Evolutionary conservation across 2,329 filamentous ascomycete species (phyloP).

Genomic region (Eutypella sp.): DNA sequence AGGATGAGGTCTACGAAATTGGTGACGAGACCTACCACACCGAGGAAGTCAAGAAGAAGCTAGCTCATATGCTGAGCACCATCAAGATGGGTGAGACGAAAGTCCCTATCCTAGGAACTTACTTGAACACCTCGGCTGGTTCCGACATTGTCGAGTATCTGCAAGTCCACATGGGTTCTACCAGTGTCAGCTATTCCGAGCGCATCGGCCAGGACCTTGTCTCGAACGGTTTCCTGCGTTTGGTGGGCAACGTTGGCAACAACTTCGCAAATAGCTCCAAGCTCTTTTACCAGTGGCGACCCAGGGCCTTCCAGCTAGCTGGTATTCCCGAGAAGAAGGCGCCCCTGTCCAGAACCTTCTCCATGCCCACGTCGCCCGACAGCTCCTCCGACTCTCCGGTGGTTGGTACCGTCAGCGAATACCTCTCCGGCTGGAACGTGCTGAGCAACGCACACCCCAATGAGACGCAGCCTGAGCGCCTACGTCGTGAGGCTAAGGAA

Average conservation of each 20-base stretch:
- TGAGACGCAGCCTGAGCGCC: slow-evolving; percentile 80
- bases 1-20: slow-evolving; percentile 77
- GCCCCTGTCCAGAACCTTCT: slow-evolving; percentile 67
- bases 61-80: slow-evolving; percentile 78
- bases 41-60: slow-evolving; percentile 85
- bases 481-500: slow-evolving; percentile 84
- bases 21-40: slow-evolving; percentile 82
- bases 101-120: slow-evolving; percentile 91
- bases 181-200: slow-evolving; percentile 85
- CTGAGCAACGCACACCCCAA: slow-evolving; percentile 88
- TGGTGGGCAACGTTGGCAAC: slow-evolving; percentile 91
- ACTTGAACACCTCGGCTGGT: slow-evolving; percentile 86
- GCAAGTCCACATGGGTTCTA: slow-evolving; percentile 79
- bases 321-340: slow-evolving; percentile 87
- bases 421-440: slow-evolving; percentile 87
- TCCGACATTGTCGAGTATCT: slow-evolving; percentile 95
- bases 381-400: slow-evolving; percentile 70
- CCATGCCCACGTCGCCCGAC: slow-evolving; percentile 57
- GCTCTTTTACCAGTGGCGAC: slow-evolving; percentile 96
- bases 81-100: slow-evolving; percentile 89
- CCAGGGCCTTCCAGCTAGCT: slow-evolving; percentile 82
- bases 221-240: slow-evolving; percentile 74
- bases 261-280: slow-evolving; percentile 96
- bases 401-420: slow-evolving; percentile 79
- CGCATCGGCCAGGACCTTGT: slow-evolving; percentile 92